Evolutionary conservation across 495 filamentous ascomycete genomes (phyloP).

Genomic region (Parathielavia hyrcaniae): DNA sequence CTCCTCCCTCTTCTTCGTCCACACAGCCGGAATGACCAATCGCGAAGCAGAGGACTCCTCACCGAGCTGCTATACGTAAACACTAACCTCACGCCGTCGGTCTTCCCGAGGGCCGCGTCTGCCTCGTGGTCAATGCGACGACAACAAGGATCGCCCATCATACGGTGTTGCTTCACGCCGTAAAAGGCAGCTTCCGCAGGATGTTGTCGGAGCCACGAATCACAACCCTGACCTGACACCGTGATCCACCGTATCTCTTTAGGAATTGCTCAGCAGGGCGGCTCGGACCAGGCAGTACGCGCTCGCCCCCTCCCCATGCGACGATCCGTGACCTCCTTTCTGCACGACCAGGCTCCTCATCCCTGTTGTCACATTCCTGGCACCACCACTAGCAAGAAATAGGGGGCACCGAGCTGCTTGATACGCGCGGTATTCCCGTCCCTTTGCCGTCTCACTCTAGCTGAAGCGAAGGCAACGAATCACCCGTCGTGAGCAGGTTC

Average conservation of each 20-base stretch:
- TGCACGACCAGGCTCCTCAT: neutral
- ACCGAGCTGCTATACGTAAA: neutral
- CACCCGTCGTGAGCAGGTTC: neutral
- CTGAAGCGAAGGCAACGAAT: neutral
- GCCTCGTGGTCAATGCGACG: neutral
- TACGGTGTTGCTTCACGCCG: neutral
- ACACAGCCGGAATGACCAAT: neutral
- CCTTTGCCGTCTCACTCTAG: neutral
- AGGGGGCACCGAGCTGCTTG: neutral
- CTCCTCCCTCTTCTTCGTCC: neutral
- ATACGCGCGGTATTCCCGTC: neutral
- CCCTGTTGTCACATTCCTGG: conserved; percentile 2
- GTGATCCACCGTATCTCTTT: neutral
- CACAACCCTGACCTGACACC: neutral
- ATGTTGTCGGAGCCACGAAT: conserved; percentile 3
- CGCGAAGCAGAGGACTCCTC: neutral
- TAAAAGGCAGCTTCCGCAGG: conserved; percentile 1
- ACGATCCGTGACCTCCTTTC: neutral
- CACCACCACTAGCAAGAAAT: neutral
- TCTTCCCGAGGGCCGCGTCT: neutral
- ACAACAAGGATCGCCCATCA: neutral
- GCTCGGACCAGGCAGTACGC: neutral
- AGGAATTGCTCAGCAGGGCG: neutral
- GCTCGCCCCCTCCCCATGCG: neutral
- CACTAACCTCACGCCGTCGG: neutral